phyloP scores from a whole-genome alignment of 208 protist species.

The Trypanosoma theileri region DNA sequence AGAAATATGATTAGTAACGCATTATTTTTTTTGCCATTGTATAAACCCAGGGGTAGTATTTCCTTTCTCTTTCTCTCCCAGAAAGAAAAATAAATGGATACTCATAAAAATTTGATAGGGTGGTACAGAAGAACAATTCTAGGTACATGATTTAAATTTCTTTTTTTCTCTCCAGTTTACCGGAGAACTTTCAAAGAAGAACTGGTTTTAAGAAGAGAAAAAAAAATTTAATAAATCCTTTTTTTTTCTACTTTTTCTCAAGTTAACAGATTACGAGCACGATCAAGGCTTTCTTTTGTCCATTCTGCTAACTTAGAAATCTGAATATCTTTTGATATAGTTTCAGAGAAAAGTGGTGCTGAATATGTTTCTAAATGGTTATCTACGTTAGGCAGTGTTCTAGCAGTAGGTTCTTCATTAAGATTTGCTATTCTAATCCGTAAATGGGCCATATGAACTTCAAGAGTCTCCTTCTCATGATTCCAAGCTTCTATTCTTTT shows the following conservation, averaged over 20 bases:
- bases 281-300: slow-evolving; percentile 16
- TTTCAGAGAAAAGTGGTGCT: background rate
- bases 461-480: slow-evolving; percentile 14
- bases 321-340: background rate
- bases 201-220: background rate
- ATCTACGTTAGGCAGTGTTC: background rate
- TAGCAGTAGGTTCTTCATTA: slow-evolving; percentile 11
- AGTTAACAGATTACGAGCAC: slow-evolving; percentile 11
- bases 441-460: slow-evolving; percentile 19
- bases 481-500: slow-evolving; percentile 20
- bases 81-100: background rate
- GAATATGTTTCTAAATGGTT: background rate
- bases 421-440: slow-evolving; percentile 14
- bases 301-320: slow-evolving; percentile 6
- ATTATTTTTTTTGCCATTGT: too few species aligned
- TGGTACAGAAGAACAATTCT: background rate
- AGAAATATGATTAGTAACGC: too few species aligned
- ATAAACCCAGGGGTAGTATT: too few species aligned
- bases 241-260: slow-evolving; percentile 1
- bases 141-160: background rate
- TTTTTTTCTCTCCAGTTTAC: background rate
- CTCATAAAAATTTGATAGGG: background rate
- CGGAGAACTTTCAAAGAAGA: background rate
- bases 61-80: too few species aligned
- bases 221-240: background rate